Base-by-base conservation (phyloP, 2,329 filamentous ascomycete species). In the Fusarium transvaalense region DNA sequence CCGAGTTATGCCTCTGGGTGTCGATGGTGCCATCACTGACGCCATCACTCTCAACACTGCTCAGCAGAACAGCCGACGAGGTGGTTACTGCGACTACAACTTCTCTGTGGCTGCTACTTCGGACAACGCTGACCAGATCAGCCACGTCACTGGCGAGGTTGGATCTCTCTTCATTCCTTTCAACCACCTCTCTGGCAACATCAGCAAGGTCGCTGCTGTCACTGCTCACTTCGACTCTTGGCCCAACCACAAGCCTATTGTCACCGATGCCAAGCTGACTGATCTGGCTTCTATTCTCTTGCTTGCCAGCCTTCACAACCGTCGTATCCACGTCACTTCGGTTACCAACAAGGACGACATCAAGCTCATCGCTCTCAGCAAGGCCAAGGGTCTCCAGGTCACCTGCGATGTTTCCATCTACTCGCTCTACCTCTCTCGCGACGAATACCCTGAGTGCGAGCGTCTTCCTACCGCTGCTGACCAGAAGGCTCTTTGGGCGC, bases 391-490 rank as follows among this genome's bases (percentile, higher is more conserved):
- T n/a, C 82, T 94, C 61, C 90, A 90, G 77, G 91, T 94, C 43
- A 94, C 92, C 23, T 94, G 92, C 78, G 92, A 94, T 77, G 91
- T 94, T 42, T 91, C 89, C n/a, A 86, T 94, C 73, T 94, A 92
- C 82, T 88, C 90, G 19, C 84, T 94, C 41, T 94, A 93, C 82
- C 83, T 94, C 25, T 90, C 89, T 6, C 89, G 89, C 73, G 83
- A 88, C 48, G 90, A 94, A 73, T 92, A 85, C 78, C 90, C 91
- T 3, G 84, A 88, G 58, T 92, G 88, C 76, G 81, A 84, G 63
- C 86, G 88, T 72, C 82, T 94, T 55, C 91, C 92, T 13, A 90
- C 88, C 3, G 81, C 79, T 21, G 83, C 86, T 64, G 92, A 94
- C 73, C 92, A 94, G 79, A 83, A 86, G 60, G 90, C 90, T 38